These are phyloP conservation scores for Paramecium caudatum DNA, from an alignment of 73 alveolate genomes.

Conservation along the genomic window DNA sequence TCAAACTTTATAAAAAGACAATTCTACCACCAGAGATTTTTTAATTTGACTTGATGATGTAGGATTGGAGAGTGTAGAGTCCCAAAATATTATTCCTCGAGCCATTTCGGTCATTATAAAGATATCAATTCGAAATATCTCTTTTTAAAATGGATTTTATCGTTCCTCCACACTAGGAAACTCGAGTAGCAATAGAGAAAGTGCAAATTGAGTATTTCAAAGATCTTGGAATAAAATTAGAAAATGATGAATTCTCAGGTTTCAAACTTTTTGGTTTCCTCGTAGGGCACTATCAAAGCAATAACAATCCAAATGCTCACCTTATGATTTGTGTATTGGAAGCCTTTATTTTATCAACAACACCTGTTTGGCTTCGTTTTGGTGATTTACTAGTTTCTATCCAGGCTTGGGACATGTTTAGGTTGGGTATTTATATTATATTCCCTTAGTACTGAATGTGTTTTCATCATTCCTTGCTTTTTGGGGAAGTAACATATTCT, in stretches of 20 bases:
- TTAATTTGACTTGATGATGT: slow-evolving; percentile 59
- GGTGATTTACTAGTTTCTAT: background rate
- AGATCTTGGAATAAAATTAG: background rate
- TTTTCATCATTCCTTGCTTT: background rate
- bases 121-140: slow-evolving; percentile 51
- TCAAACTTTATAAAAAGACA: background rate
- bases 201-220: background rate
- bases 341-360: background rate
- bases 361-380: background rate
- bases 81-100: slow-evolving; percentile 41
- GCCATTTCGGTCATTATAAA: background rate
- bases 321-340: background rate
- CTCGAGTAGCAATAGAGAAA: background rate
- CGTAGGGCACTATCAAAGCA: background rate
- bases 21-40: background rate
- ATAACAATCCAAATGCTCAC: background rate
- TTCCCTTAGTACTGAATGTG: background rate
- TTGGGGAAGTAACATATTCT: slow-evolving; percentile 55
- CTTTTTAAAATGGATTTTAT: slow-evolving; percentile 51
- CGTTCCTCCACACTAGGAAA: slow-evolving; percentile 26
- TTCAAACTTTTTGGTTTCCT: slow-evolving; percentile 41
- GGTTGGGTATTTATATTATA: slow-evolving; percentile 18
- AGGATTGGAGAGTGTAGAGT: slow-evolving; percentile 57
- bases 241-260: slow-evolving; percentile 47
- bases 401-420: background rate